A percentile compares a stretch with the other conserved stretches of the same genome.
Conservation (phyloP, 495 filamentous ascomycete genomes). For the Filosporella fistucella region DNA sequence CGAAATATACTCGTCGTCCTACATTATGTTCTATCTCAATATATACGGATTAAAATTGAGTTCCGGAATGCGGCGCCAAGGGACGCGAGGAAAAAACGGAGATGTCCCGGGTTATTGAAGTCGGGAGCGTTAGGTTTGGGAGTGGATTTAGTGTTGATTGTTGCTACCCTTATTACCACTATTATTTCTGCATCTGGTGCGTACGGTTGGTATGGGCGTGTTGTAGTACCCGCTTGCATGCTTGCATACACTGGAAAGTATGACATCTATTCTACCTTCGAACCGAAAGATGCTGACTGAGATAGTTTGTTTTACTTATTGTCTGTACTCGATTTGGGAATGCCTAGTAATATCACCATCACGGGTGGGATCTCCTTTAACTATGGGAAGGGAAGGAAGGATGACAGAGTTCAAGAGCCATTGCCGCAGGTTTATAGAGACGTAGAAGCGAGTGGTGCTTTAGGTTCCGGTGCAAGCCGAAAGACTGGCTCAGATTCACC, state of each 20-base stretch:
- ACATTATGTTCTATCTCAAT: not conserved
- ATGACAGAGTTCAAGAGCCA: not conserved
- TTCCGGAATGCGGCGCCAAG: not conserved
- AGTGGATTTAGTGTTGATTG: not conserved
- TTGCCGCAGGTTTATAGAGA: not conserved
- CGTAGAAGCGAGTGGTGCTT: not conserved
- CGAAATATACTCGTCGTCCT: slow-evolving; percentile 2
- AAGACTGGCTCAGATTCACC: not conserved
- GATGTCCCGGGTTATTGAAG: not conserved
- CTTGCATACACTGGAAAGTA: not conserved
- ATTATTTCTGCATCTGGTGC: not conserved
- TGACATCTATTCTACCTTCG: not conserved
- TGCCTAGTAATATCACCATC: slow-evolving; percentile 1
- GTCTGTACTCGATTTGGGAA: not conserved
- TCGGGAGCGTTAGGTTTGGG: not conserved
- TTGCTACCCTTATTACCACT: not conserved
- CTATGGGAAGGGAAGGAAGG: not conserved
- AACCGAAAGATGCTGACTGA: not conserved
- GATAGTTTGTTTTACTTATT: not conserved
- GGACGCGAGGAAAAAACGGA: not conserved
- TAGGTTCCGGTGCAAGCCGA: not conserved
- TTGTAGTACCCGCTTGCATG: not conserved
- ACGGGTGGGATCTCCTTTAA: slow-evolving; percentile 3
- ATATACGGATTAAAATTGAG: not conserved
- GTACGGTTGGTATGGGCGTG: not conserved